phyloP scores from a whole-genome alignment of 768 basidiomycete genomes.

The Polyporus arcularius region DNA sequence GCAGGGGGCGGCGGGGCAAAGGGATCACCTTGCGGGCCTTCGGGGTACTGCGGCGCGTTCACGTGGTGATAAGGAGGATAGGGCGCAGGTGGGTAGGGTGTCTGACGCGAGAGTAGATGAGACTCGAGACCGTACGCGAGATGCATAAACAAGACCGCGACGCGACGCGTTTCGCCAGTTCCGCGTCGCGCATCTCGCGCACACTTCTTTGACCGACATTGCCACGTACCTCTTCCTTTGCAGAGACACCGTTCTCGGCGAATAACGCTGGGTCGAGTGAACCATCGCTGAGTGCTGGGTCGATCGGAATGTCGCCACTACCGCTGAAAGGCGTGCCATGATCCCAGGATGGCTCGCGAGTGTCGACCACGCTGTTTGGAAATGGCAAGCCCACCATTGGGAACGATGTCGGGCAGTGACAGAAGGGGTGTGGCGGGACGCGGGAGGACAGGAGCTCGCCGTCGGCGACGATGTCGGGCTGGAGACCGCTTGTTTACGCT shows the following conservation, averaged over 20 bases:
- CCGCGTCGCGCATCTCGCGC: conserved; percentile 26
- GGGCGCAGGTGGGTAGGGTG: conserved; percentile 18
- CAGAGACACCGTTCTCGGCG: conserved; percentile 8
- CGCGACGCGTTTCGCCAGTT: conserved; percentile 64
- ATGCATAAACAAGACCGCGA: conserved; percentile 40
- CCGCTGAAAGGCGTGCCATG: conserved; percentile 58
- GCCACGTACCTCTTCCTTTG: conserved; percentile 22
- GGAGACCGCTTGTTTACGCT: conserved; percentile 29
- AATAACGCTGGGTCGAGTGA: conserved; percentile 30
- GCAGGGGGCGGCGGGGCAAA: conserved; percentile 63
- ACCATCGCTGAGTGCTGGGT: conserved; percentile 60
- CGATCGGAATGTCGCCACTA: conserved; percentile 70
- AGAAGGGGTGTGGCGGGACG: conserved; percentile 15
- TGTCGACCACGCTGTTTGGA: conserved; percentile 4
- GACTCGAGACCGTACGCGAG: conserved; percentile 15
- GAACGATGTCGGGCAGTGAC: conserved; percentile 18
- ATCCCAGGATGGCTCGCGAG: conserved; percentile 59
- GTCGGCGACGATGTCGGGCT: conserved; percentile 42
- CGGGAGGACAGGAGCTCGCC: conserved; percentile 23
- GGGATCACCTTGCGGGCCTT: conserved; percentile 81
- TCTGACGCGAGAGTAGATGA: conserved; percentile 20
- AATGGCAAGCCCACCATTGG: conserved; percentile 16
- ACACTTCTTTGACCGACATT: conserved; percentile 3
- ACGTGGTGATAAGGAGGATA: conserved; percentile 27
- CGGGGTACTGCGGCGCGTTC: conserved; percentile 52